Percentiles rank a stretch among this genome's conserved stretches.
phyloP scores from a whole-genome alignment of 2,329 filamentous ascomycete genomes.

The Cryphonectria parasitica region DNA sequence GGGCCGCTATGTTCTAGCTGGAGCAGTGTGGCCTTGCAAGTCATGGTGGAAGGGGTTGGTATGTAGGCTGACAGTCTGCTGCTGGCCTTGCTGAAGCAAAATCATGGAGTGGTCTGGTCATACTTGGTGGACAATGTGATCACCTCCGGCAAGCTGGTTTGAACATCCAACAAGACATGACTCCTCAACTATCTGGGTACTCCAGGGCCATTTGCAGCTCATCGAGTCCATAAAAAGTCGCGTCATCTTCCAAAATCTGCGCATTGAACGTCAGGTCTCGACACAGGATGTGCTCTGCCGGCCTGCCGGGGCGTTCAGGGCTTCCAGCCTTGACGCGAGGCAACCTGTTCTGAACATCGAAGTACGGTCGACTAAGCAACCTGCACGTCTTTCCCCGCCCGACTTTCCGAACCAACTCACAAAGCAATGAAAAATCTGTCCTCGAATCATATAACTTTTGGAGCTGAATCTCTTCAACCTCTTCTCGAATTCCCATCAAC shows the following conservation, averaged over 20 bases:
- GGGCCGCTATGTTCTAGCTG: background rate
- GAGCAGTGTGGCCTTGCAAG: background rate
- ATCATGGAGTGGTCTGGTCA: background rate
- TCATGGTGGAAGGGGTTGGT: rapidly evolving
- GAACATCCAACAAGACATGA: background rate
- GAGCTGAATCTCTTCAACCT: background rate
- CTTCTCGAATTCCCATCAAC: background rate
- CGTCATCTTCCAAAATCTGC: background rate
- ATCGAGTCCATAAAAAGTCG: too few species aligned
- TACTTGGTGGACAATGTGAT: background rate
- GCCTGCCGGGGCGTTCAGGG: background rate
- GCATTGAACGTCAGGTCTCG: background rate
- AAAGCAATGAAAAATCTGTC: background rate
- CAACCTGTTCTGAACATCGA: too few species aligned
- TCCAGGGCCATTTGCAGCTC: background rate
- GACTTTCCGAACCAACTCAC: background rate
- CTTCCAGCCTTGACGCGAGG: too few species aligned
- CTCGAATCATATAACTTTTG: background rate
- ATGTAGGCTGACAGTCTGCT: background rate
- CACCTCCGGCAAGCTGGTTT: background rate
- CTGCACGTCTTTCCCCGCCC: background rate
- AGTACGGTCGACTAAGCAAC: background rate
- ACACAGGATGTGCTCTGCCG: background rate
- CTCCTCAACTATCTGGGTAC: background rate
- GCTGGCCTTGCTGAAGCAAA: background rate